A percentile compares a stretch with the other conserved stretches of the same genome.
phyloP scores from a whole-genome alignment of 2,329 filamentous ascomycete species.

The Diplocarpon mali region DNA sequence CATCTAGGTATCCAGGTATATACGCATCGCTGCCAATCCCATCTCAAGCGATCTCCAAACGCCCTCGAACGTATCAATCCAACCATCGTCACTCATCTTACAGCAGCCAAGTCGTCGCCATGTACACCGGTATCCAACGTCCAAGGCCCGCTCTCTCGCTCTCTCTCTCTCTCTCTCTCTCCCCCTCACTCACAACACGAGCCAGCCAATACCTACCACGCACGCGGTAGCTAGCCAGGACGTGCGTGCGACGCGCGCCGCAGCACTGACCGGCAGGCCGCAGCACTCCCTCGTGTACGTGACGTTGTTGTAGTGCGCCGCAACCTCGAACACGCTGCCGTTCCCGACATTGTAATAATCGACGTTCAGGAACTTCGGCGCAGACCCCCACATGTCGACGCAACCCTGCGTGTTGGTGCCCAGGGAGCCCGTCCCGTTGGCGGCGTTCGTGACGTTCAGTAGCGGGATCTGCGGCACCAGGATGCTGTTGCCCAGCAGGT shows the following conservation, averaged over 20 bases:
- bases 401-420: slow-evolving; percentile 56
- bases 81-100: background rate
- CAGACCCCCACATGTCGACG: slow-evolving; percentile 46
- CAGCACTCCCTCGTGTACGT: slow-evolving; percentile 52
- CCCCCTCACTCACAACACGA: slow-evolving; percentile 5
- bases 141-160: background rate
- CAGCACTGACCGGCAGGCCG: slow-evolving; percentile 31
- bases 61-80: no score
- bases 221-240: slow-evolving; percentile 6
- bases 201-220: slow-evolving; percentile 2
- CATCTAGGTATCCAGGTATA: no score
- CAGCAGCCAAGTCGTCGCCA: background rate
- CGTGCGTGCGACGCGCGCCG: slow-evolving; percentile 9
- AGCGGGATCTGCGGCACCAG: slow-evolving; percentile 61
- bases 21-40: no score
- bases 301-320: slow-evolving; percentile 60
- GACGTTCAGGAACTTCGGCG: slow-evolving; percentile 71
- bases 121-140: background rate
- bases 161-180: background rate
- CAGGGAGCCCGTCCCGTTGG: slow-evolving; percentile 52
- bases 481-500: slow-evolving; percentile 50
- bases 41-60: no score
- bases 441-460: slow-evolving; percentile 62
- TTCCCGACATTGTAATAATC: slow-evolving; percentile 65
- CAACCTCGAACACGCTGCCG: slow-evolving; percentile 69